A percentile compares a stretch with the other conserved stretches of the same genome.
phyloP scores from a whole-genome alignment of 352 stramenopile genomes.

The Thalassiosira mediterranea region DNA sequence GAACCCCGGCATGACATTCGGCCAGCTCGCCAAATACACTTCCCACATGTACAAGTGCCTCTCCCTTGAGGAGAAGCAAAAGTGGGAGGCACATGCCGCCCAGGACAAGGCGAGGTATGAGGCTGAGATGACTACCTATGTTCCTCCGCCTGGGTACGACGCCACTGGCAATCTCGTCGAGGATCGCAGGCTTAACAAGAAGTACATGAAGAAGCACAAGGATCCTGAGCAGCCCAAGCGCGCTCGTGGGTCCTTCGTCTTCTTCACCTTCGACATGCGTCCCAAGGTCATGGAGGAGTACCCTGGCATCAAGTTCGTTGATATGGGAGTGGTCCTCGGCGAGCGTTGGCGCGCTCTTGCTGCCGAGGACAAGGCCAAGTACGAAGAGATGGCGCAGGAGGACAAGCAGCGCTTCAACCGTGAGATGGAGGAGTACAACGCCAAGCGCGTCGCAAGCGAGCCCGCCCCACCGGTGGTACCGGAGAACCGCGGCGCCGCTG shows the following conservation, averaged over 20 bases:
- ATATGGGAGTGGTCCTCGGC: conserved; percentile 80
- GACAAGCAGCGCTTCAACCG: conserved; percentile 84
- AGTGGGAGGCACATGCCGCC: conserved; percentile 66
- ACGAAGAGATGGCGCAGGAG: conserved; percentile 75
- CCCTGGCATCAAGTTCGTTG: conserved; percentile 79
- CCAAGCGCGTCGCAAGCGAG: conserved; percentile 22
- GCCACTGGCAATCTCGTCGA: conserved; percentile 74
- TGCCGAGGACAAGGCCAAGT: conserved; percentile 80
- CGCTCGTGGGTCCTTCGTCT: conserved; percentile 87
- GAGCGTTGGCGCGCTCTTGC: conserved; percentile 79
- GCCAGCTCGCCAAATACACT: conserved; percentile 83
- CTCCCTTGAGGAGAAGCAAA: conserved; percentile 72
- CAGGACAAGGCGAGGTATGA: conserved; percentile 79
- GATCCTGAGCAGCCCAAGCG: conserved; percentile 93
- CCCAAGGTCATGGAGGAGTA: conserved; percentile 75
- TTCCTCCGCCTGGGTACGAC: conserved; percentile 69
- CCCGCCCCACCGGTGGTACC: conserved; percentile 7
- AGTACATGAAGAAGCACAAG: conserved; percentile 83
- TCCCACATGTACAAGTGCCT: conserved; percentile 84
- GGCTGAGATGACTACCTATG: conserved; percentile 89
- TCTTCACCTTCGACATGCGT: conserved; percentile 83
- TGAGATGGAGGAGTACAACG: conserved; percentile 82
- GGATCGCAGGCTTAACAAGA: conserved; percentile 56
- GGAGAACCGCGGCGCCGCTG: background rate
- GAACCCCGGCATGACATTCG: conserved; percentile 94